A percentile compares a stretch with the other conserved stretches of the same genome.
These are phyloP conservation scores for Rhynchosporium graminicola DNA, from an alignment of 2,329 filamentous ascomycete genomes.

Conservation along the genomic window DNA sequence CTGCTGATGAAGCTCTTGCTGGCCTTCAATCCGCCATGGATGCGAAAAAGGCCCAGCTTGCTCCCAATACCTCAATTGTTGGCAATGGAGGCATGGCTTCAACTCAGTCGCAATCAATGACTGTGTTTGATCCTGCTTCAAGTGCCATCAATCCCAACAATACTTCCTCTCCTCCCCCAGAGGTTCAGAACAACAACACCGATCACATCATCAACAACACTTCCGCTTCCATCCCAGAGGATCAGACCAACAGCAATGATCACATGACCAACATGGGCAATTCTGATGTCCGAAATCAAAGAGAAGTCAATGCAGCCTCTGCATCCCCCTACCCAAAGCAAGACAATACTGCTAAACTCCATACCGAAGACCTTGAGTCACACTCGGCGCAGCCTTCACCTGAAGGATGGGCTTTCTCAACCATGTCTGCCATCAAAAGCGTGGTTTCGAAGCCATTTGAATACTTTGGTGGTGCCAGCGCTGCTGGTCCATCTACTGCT, in stretches of 20 bases:
- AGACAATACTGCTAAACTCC: neutral
- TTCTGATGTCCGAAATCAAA: neutral
- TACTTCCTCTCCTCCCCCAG: too few relatives aligned
- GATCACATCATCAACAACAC: neutral
- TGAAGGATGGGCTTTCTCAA: conserved; percentile 3
- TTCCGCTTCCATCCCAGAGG: neutral
- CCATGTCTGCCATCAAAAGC: conserved; percentile 5
- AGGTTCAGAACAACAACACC: too few relatives aligned
- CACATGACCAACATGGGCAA: neutral
- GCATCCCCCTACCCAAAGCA: neutral
- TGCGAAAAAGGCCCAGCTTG: neutral
- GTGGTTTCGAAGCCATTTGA: neutral
- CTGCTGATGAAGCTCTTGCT: neutral
- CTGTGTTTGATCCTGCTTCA: neutral
- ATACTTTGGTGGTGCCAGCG: conserved; percentile 4
- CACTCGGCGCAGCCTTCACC: neutral
- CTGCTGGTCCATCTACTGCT: conserved; percentile 10
- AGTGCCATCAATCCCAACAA: neutral
- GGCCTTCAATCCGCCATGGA: neutral
- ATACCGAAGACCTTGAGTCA: neutral
- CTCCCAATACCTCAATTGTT: neutral
- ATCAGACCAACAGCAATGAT: neutral
- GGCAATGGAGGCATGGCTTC: neutral
- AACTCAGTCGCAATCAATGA: neutral
- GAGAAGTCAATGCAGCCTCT: neutral